A percentile compares a stretch with the other conserved stretches of the same genome.
These are phyloP conservation scores for Fusarium sp. DNA, from an alignment of 2,329 filamentous ascomycete genomes.

Conservation along the genomic window DNA sequence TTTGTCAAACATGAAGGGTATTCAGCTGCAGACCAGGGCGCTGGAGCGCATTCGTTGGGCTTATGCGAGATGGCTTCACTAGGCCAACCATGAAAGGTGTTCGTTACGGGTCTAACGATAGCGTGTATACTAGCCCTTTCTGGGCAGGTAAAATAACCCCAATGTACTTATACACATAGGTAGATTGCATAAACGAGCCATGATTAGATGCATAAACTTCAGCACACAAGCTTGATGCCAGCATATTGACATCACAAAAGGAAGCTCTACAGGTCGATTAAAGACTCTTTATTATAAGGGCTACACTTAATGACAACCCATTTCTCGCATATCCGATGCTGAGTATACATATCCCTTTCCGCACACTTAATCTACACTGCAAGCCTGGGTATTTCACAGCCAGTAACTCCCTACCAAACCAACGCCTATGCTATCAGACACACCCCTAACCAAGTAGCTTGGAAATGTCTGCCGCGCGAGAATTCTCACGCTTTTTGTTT, in stretches of 20 bases:
- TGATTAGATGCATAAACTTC: conserved; percentile 2
- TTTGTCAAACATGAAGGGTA: conserved; percentile 81
- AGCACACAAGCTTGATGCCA: neutral
- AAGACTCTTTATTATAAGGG: neutral
- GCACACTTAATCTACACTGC: neutral
- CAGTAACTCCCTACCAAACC: neutral
- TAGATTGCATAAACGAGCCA: conserved; percentile 30
- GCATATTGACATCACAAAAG: neutral
- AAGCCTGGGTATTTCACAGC: conserved; percentile 1
- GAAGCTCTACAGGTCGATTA: neutral
- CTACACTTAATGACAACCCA: neutral
- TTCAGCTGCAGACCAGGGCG: conserved; percentile 79
- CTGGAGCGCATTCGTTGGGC: conserved; percentile 89
- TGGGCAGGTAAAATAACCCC: conserved; percentile 13
- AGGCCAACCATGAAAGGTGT: neutral
- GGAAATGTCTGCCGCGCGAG: conserved; percentile 63
- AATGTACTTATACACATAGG: conserved; percentile 13
- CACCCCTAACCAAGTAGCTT: conserved; percentile 53
- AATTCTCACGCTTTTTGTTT: conserved; percentile 63
- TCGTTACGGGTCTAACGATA: neutral
- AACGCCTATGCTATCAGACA: neutral
- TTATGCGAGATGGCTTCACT: conserved; percentile 75
- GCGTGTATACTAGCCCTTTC: conserved; percentile 25
- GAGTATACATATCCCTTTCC: neutral
- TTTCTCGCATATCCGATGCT: neutral